These are phyloP conservation scores for Zanthoxylum bungeanum DNA, from an alignment of 345 rosid species.

Conservation along the genomic window DNA sequence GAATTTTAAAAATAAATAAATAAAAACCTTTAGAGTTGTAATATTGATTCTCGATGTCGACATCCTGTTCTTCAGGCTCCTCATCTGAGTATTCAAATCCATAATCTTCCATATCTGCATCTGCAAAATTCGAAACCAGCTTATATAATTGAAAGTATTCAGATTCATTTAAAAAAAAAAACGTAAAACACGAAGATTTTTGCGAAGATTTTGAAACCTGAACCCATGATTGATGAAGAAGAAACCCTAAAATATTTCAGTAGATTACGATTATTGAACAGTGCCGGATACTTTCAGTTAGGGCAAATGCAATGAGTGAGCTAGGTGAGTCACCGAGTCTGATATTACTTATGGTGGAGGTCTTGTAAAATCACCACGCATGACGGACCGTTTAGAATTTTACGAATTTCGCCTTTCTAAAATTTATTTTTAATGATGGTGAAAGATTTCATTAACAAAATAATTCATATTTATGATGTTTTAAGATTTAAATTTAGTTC, in stretches of 20 bases:
- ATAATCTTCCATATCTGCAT: constrained; percentile 99
- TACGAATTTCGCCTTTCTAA: too few relatives aligned
- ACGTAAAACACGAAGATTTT: background rate
- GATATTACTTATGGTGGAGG: too few relatives aligned
- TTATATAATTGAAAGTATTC: background rate
- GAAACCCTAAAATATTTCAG: background rate
- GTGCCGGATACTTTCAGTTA: background rate
- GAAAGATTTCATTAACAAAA: too few relatives aligned
- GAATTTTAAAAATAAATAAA: background rate
- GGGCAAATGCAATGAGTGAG: background rate
- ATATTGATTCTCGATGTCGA: constrained; percentile 95
- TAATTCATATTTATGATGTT: too few relatives aligned
- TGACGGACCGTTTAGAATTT: too few relatives aligned
- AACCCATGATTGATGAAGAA: background rate
- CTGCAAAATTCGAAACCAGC: constrained; percentile 30
- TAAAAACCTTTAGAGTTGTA: constrained; percentile 83
- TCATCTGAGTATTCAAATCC: constrained; percentile 98
- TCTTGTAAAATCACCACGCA: too few relatives aligned
- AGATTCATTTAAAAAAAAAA: too few relatives aligned
- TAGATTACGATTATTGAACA: background rate
- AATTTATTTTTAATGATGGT: too few relatives aligned
- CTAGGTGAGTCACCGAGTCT: too few relatives aligned
- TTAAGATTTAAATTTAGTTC: too few relatives aligned
- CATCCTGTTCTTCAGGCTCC: constrained; percentile 98
- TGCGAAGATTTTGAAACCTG: background rate